phyloP scores from a whole-genome alignment of 257 asterid species.

The Gentiana straminea region DNA sequence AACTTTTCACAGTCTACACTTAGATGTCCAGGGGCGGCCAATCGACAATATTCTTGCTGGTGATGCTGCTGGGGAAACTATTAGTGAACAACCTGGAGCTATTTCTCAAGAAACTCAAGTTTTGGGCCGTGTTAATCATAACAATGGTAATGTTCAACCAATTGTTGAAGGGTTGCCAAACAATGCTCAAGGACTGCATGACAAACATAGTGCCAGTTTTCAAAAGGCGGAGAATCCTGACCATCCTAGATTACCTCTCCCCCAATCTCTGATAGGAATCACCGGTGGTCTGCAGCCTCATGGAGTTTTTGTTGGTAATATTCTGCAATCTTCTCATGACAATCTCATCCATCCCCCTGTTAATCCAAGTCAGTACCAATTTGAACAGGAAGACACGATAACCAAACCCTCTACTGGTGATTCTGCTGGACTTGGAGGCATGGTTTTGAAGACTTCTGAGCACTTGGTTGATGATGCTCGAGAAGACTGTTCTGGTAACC shows the following conservation, averaged over 20 bases:
- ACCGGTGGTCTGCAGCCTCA: constrained; percentile 39
- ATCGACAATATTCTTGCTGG: constrained; percentile 25
- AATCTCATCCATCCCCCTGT: constrained; percentile 30
- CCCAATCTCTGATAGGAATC: constrained; percentile 35
- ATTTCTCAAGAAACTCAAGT: constrained; percentile 18
- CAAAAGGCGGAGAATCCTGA: constrained; percentile 40
- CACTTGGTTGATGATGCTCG: constrained; percentile 40
- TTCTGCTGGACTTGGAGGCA: constrained; percentile 20
- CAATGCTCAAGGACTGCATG: constrained; percentile 30
- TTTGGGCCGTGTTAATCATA: constrained; percentile 23
- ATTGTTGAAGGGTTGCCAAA: constrained; percentile 27
- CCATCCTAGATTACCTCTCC: constrained; percentile 30
- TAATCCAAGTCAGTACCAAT: constrained; percentile 49
- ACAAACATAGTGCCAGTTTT: constrained; percentile 25
- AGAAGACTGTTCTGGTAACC: constrained; percentile 31
- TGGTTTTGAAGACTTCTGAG: constrained; percentile 39
- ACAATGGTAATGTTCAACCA: constrained; percentile 25
- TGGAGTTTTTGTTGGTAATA: constrained; percentile 30
- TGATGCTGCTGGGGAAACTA: constrained; percentile 30
- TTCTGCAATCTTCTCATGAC: constrained; percentile 39
- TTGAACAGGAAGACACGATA: constrained; percentile 27
- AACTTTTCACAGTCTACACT: constrained; percentile 37
- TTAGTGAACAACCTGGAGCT: constrained; percentile 28
- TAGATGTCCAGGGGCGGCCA: constrained; percentile 58
- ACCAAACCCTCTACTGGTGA: constrained; percentile 40